Conservation (phyloP, 2,329 filamentous ascomycete genomes). For the Colletotrichum graminicola region DNA sequence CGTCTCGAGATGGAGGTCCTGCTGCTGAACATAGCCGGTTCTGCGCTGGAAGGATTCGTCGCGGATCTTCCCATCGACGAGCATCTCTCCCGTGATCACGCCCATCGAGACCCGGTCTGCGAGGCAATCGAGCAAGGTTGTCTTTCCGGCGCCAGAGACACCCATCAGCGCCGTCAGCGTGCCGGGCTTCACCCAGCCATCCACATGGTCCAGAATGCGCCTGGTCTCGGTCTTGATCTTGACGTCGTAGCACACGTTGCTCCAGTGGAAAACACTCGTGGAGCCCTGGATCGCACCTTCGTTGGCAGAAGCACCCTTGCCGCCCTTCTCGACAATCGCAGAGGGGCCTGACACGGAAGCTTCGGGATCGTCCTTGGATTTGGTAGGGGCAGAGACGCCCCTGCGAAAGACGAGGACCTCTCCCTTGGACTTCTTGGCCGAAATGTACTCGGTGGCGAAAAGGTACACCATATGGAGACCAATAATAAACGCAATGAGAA, state of each 20-base stretch:
- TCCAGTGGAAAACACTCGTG: constrained; percentile 76
- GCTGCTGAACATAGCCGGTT: constrained; percentile 76
- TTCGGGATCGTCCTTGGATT: constrained; percentile 34
- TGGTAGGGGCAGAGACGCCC: constrained; percentile 46
- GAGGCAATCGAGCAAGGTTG: constrained; percentile 71
- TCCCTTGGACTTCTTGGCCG: constrained; percentile 68
- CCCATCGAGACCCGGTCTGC: constrained; percentile 77
- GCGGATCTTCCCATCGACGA: constrained; percentile 74
- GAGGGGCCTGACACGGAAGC: constrained; percentile 38
- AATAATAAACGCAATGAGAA: constrained; percentile 64
- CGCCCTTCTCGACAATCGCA: constrained; percentile 38
- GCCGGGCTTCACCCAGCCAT: constrained; percentile 79
- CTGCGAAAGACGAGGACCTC: constrained; percentile 71
- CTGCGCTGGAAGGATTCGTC: constrained; percentile 76
- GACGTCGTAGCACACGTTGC: constrained; percentile 77
- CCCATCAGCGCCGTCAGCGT: constrained; percentile 74
- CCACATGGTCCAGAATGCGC: constrained; percentile 74
- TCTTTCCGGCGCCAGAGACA: constrained; percentile 49
- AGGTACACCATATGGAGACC: constrained; percentile 64
- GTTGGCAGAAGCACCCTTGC: constrained; percentile 17
- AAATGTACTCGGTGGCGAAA: constrained; percentile 59
- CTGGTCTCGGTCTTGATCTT: constrained; percentile 72
- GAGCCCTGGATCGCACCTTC: constrained; percentile 53
- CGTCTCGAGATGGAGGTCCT: constrained; percentile 59
- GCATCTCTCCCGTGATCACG: constrained; percentile 74